Conservation (phyloP, 257 asterid species). For the Paraleonurus japonicus region DNA sequence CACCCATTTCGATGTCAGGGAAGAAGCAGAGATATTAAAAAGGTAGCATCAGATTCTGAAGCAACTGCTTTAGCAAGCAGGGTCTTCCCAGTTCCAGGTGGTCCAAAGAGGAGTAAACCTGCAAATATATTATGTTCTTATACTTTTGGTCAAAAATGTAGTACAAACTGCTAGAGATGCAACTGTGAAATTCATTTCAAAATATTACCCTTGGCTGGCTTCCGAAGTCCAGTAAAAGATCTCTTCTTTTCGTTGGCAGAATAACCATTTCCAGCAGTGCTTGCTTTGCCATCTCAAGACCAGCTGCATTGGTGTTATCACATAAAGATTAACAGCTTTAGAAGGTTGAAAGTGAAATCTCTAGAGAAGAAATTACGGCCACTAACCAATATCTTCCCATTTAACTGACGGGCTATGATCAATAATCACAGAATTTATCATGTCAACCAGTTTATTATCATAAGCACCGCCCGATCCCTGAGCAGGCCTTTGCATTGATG, state of each 20-base stretch:
- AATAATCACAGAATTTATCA: slow-evolving; percentile 87
- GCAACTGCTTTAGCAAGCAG: slow-evolving; percentile 99
- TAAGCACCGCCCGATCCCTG: slow-evolving; percentile 53
- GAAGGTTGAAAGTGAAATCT: slow-evolving; percentile 3
- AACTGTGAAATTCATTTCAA: slow-evolving; percentile 12
- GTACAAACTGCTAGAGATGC: slow-evolving; percentile 13
- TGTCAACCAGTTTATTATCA: slow-evolving; percentile 81
- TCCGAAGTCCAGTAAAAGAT: slow-evolving; percentile 94
- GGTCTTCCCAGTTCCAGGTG: slow-evolving; percentile 99
- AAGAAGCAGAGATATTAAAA: slow-evolving; percentile 95
- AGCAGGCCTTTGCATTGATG: slow-evolving; percentile 39
- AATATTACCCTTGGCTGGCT: slow-evolving; percentile 84
- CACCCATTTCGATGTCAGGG: slow-evolving; percentile 99
- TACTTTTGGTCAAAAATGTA: slow-evolving; percentile 13
- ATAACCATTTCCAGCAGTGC: slow-evolving; percentile 94
- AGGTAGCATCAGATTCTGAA: slow-evolving; percentile 95
- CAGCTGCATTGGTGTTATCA: slow-evolving; percentile 59
- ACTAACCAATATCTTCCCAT: slow-evolving; percentile 98
- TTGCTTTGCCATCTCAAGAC: slow-evolving; percentile 97
- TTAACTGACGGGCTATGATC: slow-evolving; percentile 93
- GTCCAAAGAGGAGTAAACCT: slow-evolving; percentile 98
- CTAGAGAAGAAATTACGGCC: slow-evolving; percentile 19
- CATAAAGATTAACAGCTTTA: slow-evolving; percentile 19
- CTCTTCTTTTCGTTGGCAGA: slow-evolving; percentile 90
- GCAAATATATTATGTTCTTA: slow-evolving; percentile 24